Evolutionary conservation across 2,329 filamentous ascomycete genomes (phyloP).

Genomic region (Aspergillus awamori): DNA sequence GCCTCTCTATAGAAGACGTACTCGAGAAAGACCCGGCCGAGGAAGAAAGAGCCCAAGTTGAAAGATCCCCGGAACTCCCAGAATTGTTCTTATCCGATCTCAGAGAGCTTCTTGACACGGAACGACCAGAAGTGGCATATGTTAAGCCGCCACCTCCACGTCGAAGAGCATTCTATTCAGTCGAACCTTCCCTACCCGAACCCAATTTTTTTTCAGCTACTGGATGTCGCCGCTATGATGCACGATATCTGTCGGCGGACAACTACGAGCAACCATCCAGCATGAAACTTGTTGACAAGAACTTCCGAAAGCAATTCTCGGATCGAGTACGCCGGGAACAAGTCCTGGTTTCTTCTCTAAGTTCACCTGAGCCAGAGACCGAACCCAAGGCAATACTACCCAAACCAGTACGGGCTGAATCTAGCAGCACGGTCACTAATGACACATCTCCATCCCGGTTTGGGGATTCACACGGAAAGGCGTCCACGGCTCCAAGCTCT

Average conservation of each 20-base stretch:
- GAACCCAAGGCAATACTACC: background rate
- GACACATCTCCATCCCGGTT: conserved; percentile 13
- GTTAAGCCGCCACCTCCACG: background rate
- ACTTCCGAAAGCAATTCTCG: conserved; percentile 43
- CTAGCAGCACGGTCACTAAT: conserved; percentile 5
- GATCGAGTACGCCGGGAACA: conserved; percentile 31
- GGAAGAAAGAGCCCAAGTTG: background rate
- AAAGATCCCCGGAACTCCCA: conserved; percentile 9
- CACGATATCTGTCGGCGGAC: conserved; percentile 19
- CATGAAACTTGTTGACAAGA: conserved; percentile 38
- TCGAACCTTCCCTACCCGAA: conserved; percentile 13
- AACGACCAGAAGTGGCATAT: background rate
- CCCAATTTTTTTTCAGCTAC: conserved; percentile 21
- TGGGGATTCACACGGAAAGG: conserved; percentile 8
- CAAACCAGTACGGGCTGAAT: background rate
- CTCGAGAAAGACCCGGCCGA: background rate
- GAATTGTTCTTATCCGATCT: conserved; percentile 17
- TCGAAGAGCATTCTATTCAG: conserved; percentile 3
- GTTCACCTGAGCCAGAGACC: background rate
- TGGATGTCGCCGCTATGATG: conserved; percentile 18
- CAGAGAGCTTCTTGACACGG: conserved; percentile 17
- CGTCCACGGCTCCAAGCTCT: conserved; percentile 15
- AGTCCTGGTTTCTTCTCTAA: conserved; percentile 15
- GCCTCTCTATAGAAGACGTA: background rate
- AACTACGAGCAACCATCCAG: conserved; percentile 23